Evolutionary conservation across 306 rosid species (phyloP), one percentile per base, ranked within the genome.

Genomic region (Malus sieversii): DNA sequence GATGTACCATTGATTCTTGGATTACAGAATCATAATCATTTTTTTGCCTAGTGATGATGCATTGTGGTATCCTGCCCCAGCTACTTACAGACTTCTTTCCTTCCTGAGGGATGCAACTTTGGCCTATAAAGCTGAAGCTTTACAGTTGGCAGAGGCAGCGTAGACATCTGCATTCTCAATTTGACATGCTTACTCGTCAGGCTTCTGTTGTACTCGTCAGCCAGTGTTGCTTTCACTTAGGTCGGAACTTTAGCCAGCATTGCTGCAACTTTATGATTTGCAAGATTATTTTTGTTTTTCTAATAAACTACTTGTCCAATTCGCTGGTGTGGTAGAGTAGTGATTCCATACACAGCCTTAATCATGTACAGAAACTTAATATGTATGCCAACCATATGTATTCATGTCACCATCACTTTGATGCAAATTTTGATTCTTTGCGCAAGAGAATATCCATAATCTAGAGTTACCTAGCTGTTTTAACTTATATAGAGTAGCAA

Each of bases 181-280:
- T 83, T 25, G 99, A 95, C 75, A 84, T 95, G 97, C 96, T 95
- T 15, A 86, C 93, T 20, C 77, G 85, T 77, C 97, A 95, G 84
- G 96, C 92, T 25, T 95, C 99, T 1, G 77, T 82, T 44, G 35
- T 5, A 33, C 35, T 33, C 35, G 35, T 33, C 35, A 33, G 64
- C 13, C 32, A 23, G 1, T 48, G 60, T 29, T 70, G 10, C 55
- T 25, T 46, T 48, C 61, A 48, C 18, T 51, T 45, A 4, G 27
- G 16, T 46, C 62, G 51, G 30, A 70, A 4, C 20, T 57, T 5
- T 32, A 18, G 29, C 46, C 10, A 52, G 29, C 19, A 10, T 64
- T 51, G 10, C 38, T 9, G 42, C 74, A 30, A 70, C 62, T 22
- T 33, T 33, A 33, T 70, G 5, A n/a, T 45, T 69, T 30, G 19